Base-by-base conservation (phyloP, 768 basidiomycete genomes). In the Xerocomellus chrysenteron region DNA sequence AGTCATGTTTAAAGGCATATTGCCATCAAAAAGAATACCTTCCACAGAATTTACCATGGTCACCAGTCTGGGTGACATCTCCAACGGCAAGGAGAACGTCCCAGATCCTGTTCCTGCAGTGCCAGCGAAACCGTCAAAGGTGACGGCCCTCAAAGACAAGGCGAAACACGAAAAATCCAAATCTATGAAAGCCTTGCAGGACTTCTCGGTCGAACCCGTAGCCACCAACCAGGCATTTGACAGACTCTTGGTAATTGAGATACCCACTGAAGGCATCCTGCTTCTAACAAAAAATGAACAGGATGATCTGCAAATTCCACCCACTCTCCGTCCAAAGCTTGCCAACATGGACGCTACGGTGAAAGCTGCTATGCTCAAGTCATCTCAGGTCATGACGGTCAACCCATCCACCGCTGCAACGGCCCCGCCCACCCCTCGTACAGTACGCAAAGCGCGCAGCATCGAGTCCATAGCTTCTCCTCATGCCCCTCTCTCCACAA, bases 301-400 rank as follows among this genome's bases (percentile, higher is more conserved):
- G 92, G 90, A 95, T 69, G 91, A 93, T 56, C 83, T 95, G 50
- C 92, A 95, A 73, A 92, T 95, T 21, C 93, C 93, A 4, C 74
- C 82, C 8, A 83, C 82, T 3, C 75, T 94, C 24, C 82, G 93
- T 9, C 87, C 86, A 2, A 92, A 92, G 72, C 82, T 95, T 17
- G 77, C 78, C 47, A 84, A 83, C 16, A 91, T 96, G 82, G 91
- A 95, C 54, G 75, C 86, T 0, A 84, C 87, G 1, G 89, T 96
- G 48, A 96, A 96, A 68, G 92, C 90, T 5, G 90, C 90, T 13
- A 94, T 96, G 90, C 76, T 96, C 54, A 92, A 90, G 68, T 92
- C 91, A 0, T 92, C 92, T 1, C 84, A 87, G 32, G 80, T 82
- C 28, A 75, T 90, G 69, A 73, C 79, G 19, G 70, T 76, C 9